Percentiles rank a stretch among this genome's conserved stretches.
Conservation (phyloP, 1,284 basidiomycete genomes). For the Peniophora sp. region DNA sequence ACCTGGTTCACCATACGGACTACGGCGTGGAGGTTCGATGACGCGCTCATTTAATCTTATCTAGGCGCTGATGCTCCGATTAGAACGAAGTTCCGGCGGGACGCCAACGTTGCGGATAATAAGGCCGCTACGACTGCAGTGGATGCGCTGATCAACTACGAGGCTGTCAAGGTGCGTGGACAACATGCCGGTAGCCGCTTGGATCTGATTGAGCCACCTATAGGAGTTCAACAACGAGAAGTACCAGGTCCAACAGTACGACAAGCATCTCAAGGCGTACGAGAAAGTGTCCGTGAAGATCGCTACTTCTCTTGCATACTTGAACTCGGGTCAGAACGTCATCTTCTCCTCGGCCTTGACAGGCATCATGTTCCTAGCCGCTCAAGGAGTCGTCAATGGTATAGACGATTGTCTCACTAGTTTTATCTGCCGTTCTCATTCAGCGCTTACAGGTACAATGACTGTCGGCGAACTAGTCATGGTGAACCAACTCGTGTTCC, state of each 20-base stretch:
- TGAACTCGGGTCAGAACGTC: constrained; percentile 95
- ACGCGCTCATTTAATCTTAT: neutral
- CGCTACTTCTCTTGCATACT: constrained; percentile 85
- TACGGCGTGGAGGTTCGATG: constrained; percentile 82
- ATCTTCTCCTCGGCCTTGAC: constrained; percentile 94
- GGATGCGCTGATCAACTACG: constrained; percentile 95
- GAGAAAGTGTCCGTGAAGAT: constrained; percentile 93
- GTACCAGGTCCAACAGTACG: constrained; percentile 88
- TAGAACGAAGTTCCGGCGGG: constrained; percentile 88
- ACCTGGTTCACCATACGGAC: constrained; percentile 97
- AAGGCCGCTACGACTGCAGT: constrained; percentile 91
- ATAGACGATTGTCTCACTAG: constrained; percentile 8
- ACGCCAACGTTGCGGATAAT: constrained; percentile 96
- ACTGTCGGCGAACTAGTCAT: constrained; percentile 97
- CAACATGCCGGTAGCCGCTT: too few species aligned
- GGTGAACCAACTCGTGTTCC: constrained; percentile 99
- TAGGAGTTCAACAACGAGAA: constrained; percentile 97
- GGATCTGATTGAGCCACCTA: neutral
- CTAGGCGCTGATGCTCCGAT: neutral
- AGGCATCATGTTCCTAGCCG: constrained; percentile 93
- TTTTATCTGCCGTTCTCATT: neutral
- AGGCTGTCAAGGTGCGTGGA: constrained; percentile 84
- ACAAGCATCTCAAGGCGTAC: constrained; percentile 81
- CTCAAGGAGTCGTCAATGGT: constrained; percentile 91
- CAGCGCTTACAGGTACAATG: constrained; percentile 71